Evolutionary conservation across 192 early-diverging fungal species (phyloP), one percentile per base, ranked within the genome.

Genomic region (Bifiguratus adelaidae): DNA sequence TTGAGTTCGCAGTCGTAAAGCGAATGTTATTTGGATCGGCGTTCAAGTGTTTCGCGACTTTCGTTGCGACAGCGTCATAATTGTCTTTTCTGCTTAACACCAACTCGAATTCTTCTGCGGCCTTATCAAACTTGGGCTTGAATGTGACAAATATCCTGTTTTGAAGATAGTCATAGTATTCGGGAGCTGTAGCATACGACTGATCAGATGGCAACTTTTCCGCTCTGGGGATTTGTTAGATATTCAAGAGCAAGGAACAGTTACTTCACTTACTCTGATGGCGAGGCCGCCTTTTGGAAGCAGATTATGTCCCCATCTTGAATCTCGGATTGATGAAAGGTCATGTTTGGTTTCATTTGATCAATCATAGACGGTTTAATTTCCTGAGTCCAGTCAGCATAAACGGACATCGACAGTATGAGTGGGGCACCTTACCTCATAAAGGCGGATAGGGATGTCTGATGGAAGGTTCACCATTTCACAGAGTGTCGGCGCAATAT

Each of bases 361-460:
- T 96, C 92, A 38, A 99, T 85, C 85, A 94, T 82, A 6, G 69
- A 74, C 0, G 95, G 91, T 70, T 95, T 95, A 49, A 99, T 80
- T 65, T 99, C 95, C 73, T 89, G 47, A 44, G n/a, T n/a, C n/a
- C n/a, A n/a, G n/a, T n/a, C 6, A 23, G 7, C 21, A 7, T 46
- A 4, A 8, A 33, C 12, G 11, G 25, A 30, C 15, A 29, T n/a
- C n/a, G 30, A 56, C 11, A 57, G 44, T 9, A 47, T n/a, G 1
- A 96, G 34, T 0, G 64, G 52, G 4, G 85, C 83, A 27, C 65
- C 68, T 3, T 58, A n/a, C n/a, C n/a, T n/a, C n/a, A n/a, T n/a
- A n/a, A n/a, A n/a, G n/a, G n/a, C n/a, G n/a, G n/a, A n/a, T n/a
- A n/a, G n/a, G n/a, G n/a, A n/a, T n/a, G n/a, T n/a, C n/a, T n/a